Evolutionary conservation across 2,329 filamentous ascomycete species (phyloP).

Genomic region (Ophiostoma sp.): DNA sequence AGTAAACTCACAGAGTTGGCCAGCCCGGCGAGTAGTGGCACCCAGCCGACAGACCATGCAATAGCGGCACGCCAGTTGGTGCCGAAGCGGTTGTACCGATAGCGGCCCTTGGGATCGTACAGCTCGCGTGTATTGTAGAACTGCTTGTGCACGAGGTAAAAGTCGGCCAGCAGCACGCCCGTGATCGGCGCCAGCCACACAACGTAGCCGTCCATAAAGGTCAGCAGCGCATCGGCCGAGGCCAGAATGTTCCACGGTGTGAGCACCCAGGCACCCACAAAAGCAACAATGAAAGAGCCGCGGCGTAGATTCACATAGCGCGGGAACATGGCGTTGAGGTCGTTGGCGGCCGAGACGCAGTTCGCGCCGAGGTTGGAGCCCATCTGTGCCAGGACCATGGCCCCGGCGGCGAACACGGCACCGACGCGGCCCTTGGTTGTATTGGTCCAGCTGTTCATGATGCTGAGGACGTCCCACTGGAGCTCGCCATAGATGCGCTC

Average conservation of each 20-base stretch:
- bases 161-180: conserved; percentile 37
- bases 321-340: conserved; percentile 34
- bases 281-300: conserved; percentile 29
- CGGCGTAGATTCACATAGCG: conserved; percentile 37
- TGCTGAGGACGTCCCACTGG: neutral
- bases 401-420: conserved; percentile 28
- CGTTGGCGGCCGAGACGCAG: conserved; percentile 37
- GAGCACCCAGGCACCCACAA: conserved; percentile 30
- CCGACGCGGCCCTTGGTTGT: conserved; percentile 16
- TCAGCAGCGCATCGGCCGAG: conserved; percentile 25
- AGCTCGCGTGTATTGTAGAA: conserved; percentile 36
- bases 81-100: conserved; percentile 31
- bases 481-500: conserved; percentile 6
- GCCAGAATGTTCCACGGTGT: conserved; percentile 28
- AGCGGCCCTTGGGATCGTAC: conserved; percentile 36
- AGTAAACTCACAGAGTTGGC: neutral
- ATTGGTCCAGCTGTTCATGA: conserved; percentile 7
- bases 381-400: conserved; percentile 27
- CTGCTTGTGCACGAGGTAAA: conserved; percentile 37
- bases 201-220: conserved; percentile 27
- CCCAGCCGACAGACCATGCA: neutral
- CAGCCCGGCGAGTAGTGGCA: neutral
- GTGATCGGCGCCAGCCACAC: conserved; percentile 29
- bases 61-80: conserved; percentile 27
- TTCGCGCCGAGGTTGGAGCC: conserved; percentile 30